Conservation (phyloP, 257 asterid genomes). For the Petunia secreta region DNA sequence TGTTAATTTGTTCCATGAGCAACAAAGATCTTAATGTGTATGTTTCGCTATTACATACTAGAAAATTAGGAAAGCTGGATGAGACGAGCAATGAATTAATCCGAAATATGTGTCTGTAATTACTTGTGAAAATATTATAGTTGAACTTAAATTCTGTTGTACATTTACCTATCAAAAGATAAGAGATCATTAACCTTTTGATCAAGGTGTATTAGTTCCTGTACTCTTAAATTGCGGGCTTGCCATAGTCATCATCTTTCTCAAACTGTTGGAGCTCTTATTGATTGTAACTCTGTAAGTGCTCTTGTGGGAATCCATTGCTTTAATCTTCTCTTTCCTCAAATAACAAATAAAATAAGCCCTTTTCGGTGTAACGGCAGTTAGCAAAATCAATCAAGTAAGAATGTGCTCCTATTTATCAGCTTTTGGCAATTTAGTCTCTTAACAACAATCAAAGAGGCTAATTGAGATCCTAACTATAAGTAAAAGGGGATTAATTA, state of each 20-base stretch:
- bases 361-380: too few species aligned
- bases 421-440: not conserved
- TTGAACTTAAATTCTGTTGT: not conserved
- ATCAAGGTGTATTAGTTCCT: too few species aligned
- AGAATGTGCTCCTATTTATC: too few species aligned
- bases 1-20: conserved; percentile 5
- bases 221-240: not conserved
- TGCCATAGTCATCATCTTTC: not conserved
- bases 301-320: not conserved
- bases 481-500: not conserved
- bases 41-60: not conserved
- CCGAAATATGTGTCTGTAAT: conserved; percentile 3
- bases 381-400: too few species aligned
- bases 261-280: not conserved
- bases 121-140: not conserved
- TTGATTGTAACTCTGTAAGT: not conserved
- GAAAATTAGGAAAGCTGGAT: not conserved
- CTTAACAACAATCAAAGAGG: not conserved
- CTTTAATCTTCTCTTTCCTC: too few species aligned
- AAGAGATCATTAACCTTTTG: not conserved
- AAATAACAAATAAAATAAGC: too few species aligned
- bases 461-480: not conserved
- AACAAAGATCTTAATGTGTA: not conserved
- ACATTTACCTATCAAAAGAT: not conserved
- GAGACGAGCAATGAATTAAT: conserved; percentile 1